A percentile compares a stretch with the other conserved stretches of the same genome.
Evolutionary conservation across 2,329 filamentous ascomycete genomes (phyloP).

Genomic region (Falciphora oryzae): DNA sequence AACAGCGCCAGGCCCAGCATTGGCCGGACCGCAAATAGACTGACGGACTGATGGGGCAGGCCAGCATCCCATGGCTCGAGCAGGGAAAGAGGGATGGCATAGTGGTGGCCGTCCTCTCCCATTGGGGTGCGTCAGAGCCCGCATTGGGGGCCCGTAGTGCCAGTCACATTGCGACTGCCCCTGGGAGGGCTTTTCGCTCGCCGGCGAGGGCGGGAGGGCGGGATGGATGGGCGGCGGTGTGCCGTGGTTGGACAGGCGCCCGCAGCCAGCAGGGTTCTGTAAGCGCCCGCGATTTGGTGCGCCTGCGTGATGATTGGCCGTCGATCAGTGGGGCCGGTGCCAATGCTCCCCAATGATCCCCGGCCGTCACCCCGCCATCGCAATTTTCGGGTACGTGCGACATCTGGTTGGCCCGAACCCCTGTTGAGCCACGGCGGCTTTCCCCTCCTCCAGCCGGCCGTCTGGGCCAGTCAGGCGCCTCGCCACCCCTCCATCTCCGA

Average conservation of each 20-base stretch:
- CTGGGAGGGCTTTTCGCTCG: not conserved
- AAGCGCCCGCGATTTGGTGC: slow-evolving; percentile 8
- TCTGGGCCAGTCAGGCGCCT: slow-evolving; percentile 4
- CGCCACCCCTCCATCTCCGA: slow-evolving; percentile 1
- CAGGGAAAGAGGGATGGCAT: not conserved
- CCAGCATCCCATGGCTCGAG: not conserved
- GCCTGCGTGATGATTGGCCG: slow-evolving; percentile 7
- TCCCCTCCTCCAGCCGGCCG: slow-evolving; percentile 6
- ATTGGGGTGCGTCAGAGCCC: not conserved
- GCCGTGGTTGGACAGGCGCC: slow-evolving; percentile 35
- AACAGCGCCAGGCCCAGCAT: slow-evolving; percentile 25
- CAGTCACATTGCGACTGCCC: not conserved
- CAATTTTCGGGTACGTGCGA: not conserved
- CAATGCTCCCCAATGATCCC: not conserved
- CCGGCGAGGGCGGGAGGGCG: slow-evolving; percentile 15
- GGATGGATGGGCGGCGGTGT: slow-evolving; percentile 18
- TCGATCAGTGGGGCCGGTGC: not conserved
- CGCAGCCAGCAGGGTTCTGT: slow-evolving; percentile 18
- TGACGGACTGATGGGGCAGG: slow-evolving; percentile 1
- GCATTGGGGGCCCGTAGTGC: not conserved
- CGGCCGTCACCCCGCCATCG: slow-evolving; percentile 7
- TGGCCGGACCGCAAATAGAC: slow-evolving; percentile 20
- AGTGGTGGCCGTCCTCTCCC: not conserved
- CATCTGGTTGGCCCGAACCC: not conserved
- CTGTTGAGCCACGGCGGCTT: not conserved